A percentile compares a stretch with the other conserved stretches of the same genome.
Evolutionary conservation across 371 early-diverging fungal species (phyloP).

Genomic region (Paraphysoderma sedebokerense): DNA sequence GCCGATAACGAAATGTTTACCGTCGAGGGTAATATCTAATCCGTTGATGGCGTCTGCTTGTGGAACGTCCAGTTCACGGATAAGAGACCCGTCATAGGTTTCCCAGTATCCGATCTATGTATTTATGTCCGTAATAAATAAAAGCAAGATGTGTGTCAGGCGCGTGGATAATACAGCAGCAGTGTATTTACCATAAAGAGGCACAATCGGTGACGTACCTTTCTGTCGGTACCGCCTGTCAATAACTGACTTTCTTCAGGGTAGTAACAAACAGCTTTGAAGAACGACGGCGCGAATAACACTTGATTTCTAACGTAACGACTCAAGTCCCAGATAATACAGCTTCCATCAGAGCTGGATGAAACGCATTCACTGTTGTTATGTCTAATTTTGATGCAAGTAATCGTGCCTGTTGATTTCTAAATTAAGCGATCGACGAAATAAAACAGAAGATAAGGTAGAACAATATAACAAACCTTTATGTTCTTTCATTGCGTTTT

Average conservation of each 20-base stretch:
- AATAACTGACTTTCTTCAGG: constrained; percentile 34
- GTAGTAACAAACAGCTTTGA: constrained; percentile 31
- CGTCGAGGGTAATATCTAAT: constrained; percentile 24
- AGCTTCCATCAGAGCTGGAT: constrained; percentile 27
- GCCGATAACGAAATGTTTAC: constrained; percentile 29
- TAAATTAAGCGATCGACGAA: too few relatives aligned
- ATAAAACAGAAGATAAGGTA: background rate
- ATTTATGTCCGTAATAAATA: background rate
- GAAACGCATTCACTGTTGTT: constrained; percentile 35
- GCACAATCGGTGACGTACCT: constrained; percentile 8
- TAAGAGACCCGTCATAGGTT: constrained; percentile 31
- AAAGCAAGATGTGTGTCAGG: too few relatives aligned
- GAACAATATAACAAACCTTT: constrained; percentile 14
- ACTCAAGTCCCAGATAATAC: constrained; percentile 35
- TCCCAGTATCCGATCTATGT: constrained; percentile 34
- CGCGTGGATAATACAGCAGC: too few relatives aligned
- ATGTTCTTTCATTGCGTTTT: constrained; percentile 36
- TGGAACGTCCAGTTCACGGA: constrained; percentile 29
- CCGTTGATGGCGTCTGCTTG: constrained; percentile 33
- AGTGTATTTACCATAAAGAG: too few relatives aligned
- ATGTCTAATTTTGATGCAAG: constrained; percentile 31
- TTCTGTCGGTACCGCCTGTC: constrained; percentile 32
- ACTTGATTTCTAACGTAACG: constrained; percentile 34
- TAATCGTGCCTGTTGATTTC: constrained; percentile 18
- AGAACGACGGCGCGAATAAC: constrained; percentile 32